Percentiles rank a stretch among this genome's conserved stretches.
phyloP scores from a whole-genome alignment of 2,329 filamentous ascomycete genomes.

The Sporothrix protearum region DNA sequence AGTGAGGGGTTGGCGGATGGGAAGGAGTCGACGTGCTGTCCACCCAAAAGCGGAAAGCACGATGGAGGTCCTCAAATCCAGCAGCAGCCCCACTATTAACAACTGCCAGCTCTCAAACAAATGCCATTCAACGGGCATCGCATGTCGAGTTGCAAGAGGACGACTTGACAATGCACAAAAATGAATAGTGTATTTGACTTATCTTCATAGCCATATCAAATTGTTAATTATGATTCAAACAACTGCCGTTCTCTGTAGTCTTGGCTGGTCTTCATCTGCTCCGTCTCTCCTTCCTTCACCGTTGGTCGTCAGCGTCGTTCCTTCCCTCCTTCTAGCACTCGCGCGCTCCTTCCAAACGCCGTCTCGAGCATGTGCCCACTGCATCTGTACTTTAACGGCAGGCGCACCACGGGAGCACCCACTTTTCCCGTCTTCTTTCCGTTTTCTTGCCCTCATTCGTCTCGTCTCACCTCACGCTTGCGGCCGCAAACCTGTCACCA shows the following conservation, averaged over 20 bases:
- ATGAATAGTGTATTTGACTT: not conserved
- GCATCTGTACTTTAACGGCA: not conserved
- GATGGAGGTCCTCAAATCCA: not conserved
- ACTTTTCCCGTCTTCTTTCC: not conserved
- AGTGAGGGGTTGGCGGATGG: not conserved
- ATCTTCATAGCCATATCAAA: not conserved
- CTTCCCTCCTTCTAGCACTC: not conserved
- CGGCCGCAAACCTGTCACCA: not conserved
- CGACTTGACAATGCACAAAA: not conserved
- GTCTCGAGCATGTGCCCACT: not conserved
- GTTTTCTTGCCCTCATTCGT: not conserved
- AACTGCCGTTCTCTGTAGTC: not conserved
- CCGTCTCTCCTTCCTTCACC: not conserved
- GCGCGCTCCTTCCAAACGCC: not conserved
- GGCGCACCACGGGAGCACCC: not conserved
- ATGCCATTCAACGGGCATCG: constrained; percentile 5
- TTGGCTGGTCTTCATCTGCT: not conserved
- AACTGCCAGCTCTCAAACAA: constrained; percentile 4
- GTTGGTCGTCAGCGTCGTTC: not conserved
- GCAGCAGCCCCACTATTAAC: constrained; percentile 13
- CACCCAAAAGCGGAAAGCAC: not conserved
- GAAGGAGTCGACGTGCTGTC: not conserved
- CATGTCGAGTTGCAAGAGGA: not conserved
- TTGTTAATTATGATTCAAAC: not conserved
- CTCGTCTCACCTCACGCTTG: constrained; percentile 9